Evolutionary conservation across 768 basidiomycete species (phyloP).

Genomic region (Suillus clintonianus): DNA sequence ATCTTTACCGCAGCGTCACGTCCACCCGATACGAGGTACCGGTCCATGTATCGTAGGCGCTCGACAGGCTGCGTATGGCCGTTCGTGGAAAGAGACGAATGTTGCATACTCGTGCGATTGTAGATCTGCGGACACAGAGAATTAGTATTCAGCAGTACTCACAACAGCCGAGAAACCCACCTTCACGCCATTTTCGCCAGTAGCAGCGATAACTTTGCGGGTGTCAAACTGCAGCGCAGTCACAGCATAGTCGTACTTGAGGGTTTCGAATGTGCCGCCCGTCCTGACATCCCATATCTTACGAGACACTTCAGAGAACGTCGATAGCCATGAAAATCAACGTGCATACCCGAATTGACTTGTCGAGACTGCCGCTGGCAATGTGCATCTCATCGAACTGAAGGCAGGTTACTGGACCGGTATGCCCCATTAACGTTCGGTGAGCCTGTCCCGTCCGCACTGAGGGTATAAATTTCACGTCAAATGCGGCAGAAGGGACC

Average conservation of each 20-base stretch:
- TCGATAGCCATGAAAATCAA: neutral
- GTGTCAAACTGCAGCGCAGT: conserved; percentile 94
- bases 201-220: conserved; percentile 88
- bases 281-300: conserved; percentile 97
- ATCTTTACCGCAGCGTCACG: conserved; percentile 86
- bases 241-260: conserved; percentile 88
- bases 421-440: conserved; percentile 90
- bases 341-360: conserved; percentile 76
- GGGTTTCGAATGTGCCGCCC: conserved; percentile 84
- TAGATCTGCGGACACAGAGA: conserved; percentile 62
- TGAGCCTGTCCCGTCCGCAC: conserved; percentile 99
- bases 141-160: neutral
- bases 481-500: conserved; percentile 1
- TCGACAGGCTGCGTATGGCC: conserved; percentile 93
- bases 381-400: conserved; percentile 97
- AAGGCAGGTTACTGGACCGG: conserved; percentile 88
- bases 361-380: conserved; percentile 91
- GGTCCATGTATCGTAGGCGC: conserved; percentile 92
- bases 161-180: conserved; percentile 38
- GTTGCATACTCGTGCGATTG: conserved; percentile 91
- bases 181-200: conserved; percentile 93
- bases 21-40: conserved; percentile 89
- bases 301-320: conserved; percentile 8
- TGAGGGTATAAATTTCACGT: conserved; percentile 30
- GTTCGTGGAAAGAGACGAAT: conserved; percentile 81